Conservation (phyloP, 345 rosid genomes). For the Sisymbrium altissimum region DNA sequence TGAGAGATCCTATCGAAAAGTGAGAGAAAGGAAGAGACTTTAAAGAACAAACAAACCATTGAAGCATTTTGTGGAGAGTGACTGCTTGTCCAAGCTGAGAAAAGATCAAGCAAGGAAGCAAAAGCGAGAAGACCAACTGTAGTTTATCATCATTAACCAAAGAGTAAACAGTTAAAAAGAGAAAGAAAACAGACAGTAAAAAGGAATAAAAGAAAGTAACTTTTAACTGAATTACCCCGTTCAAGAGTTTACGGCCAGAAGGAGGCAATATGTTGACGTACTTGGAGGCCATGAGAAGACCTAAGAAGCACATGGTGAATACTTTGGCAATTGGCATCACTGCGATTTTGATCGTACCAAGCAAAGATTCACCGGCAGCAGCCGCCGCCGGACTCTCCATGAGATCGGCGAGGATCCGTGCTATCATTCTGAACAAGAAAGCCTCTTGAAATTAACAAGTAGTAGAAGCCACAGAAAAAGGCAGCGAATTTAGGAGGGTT, state of each 20-base stretch:
- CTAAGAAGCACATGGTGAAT: constrained; percentile 89
- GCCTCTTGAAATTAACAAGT: too few relatives aligned
- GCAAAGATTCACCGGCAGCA: constrained; percentile 51
- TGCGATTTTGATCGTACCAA: constrained; percentile 73
- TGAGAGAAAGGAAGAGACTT: background rate
- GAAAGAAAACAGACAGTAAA: background rate
- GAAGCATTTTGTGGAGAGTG: constrained; percentile 72
- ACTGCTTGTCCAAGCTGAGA: constrained; percentile 98
- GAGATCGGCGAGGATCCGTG: constrained; percentile 40
- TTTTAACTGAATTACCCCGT: constrained; percentile 38
- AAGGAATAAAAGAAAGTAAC: too few relatives aligned
- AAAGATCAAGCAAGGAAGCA: constrained; percentile 97
- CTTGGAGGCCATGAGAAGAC: constrained; percentile 98
- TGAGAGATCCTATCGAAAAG: background rate
- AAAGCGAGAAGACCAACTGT: constrained; percentile 93
- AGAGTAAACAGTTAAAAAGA: background rate
- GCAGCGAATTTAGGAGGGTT: too few relatives aligned
- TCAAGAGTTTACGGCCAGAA: constrained; percentile 78
- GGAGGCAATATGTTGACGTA: constrained; percentile 89
- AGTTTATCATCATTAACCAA: background rate
- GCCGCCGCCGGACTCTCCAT: constrained; percentile 31
- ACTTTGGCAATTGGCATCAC: constrained; percentile 96
- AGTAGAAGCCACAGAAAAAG: too few relatives aligned
- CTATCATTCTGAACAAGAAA: constrained; percentile 42
- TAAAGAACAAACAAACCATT: constrained; percentile 50